These are phyloP conservation scores for Arachis monticola DNA, from an alignment of 331 rosid species.

Conservation along the genomic window DNA sequence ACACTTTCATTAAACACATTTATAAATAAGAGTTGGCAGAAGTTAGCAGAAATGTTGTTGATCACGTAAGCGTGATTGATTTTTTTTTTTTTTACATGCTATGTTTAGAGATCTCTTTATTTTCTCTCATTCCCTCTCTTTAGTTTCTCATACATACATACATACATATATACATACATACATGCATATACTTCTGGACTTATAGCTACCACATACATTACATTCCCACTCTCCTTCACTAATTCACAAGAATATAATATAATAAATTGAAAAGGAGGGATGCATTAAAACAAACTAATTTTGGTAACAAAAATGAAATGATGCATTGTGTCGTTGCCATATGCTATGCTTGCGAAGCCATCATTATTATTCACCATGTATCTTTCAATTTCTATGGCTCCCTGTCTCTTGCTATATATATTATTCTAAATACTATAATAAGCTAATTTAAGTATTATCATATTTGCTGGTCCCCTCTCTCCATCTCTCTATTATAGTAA, in stretches of 20 bases:
- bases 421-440: slow-evolving; percentile 13
- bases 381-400: slow-evolving; percentile 29
- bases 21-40: too few relatives aligned
- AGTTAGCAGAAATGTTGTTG: too few relatives aligned
- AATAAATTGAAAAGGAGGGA: too few relatives aligned
- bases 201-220: slow-evolving; percentile 13
- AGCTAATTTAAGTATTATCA: neutral
- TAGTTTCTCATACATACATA: neutral
- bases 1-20: too few relatives aligned
- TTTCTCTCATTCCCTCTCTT: slow-evolving; percentile 14
- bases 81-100: too few relatives aligned
- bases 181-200: too few relatives aligned
- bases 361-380: neutral
- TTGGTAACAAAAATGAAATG: slow-evolving; percentile 32
- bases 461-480: slow-evolving; percentile 6
- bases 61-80: too few relatives aligned
- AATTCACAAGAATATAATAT: slow-evolving; percentile 52
- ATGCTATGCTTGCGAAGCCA: slow-evolving; percentile 37
- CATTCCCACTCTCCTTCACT: slow-evolving; percentile 49
- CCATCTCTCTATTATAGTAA: neutral
- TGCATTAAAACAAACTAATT: slow-evolving; percentile 20
- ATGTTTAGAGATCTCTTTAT: slow-evolving; percentile 27
- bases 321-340: slow-evolving; percentile 41
- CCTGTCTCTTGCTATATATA: neutral
- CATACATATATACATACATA: too few relatives aligned